Base-by-base conservation (phyloP, 352 stramenopile species). In the Phytophthora idaei region DNA sequence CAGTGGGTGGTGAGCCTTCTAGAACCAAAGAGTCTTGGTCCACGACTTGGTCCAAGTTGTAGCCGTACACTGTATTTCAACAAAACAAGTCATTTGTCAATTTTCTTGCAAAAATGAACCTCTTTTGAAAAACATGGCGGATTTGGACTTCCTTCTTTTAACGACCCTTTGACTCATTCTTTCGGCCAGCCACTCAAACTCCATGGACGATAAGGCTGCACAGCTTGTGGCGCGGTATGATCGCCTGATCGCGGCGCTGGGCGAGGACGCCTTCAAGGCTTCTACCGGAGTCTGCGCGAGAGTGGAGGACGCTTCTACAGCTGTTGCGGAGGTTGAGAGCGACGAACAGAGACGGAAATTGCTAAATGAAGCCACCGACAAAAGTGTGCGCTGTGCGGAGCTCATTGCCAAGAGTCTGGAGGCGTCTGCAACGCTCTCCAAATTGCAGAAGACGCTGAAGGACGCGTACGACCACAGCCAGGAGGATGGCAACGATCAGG, bases 351-450 rank as follows among this genome's bases (percentile, higher is more conserved):
- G 78, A 27, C 67, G 72, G 58, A 50, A 78, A 42, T 42, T 90
- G 59, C 50, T 93, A 17, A 62, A 61, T 15, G 52, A 56, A 25
- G 80, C 76, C 4, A 77, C 78, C 0, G 62, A 82, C 17, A 89
- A 85, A 61, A 93, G 83, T 39, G 46, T 94, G 51, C 85, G 78
- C 2, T 93, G 86, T 57, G 88, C 84, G 5, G 77, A 93, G 58
- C 75, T 96, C 48, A 91, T 96, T 25, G 81, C 90, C 57, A 76
- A 87, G 69, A 84, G 77, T 64, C 71, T 96, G 21, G 72, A 81
- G 42, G 64, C 80, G 1, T 77, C 79, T 12, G 61, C 72, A 9
- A 67, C 66, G 28, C 73, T 95, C 17, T 83, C 69, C n/a, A 68
- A 67, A 41, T 56, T 86, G 36, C 73, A 91, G 46, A 72, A 74